A percentile compares a stretch with the other conserved stretches of the same genome.
Conservation (phyloP, 2,329 filamentous ascomycete genomes). For the Mariannaea sp. region DNA sequence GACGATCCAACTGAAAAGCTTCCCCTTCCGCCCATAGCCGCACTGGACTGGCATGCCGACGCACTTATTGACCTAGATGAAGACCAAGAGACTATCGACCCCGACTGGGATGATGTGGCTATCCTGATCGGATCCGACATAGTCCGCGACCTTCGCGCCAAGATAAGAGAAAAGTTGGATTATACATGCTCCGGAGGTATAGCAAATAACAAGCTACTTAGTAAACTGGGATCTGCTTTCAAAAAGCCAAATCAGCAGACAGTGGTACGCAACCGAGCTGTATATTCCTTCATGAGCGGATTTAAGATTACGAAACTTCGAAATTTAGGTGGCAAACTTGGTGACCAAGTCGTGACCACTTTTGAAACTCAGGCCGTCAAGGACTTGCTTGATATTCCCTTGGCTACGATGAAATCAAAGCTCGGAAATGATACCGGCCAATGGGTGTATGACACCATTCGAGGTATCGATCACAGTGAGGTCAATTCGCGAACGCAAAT, state of each 20-base stretch:
- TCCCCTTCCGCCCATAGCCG: constrained; percentile 70
- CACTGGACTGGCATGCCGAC: constrained; percentile 82
- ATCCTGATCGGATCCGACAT: constrained; percentile 89
- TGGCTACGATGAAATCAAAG: constrained; percentile 77
- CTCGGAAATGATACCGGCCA: constrained; percentile 82
- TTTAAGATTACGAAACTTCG: constrained; percentile 96
- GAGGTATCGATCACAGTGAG: constrained; percentile 85
- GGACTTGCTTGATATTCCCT: constrained; percentile 72
- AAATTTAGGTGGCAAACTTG: constrained; percentile 93
- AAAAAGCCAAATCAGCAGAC: constrained; percentile 96
- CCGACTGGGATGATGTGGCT: constrained; percentile 95
- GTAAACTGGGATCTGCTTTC: constrained; percentile 88
- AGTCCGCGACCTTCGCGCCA: constrained; percentile 72
- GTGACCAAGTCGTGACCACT: constrained; percentile 78
- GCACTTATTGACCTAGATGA: constrained; percentile 79
- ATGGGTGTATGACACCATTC: constrained; percentile 84
- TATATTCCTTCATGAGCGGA: constrained; percentile 75
- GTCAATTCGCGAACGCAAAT: constrained; percentile 91
- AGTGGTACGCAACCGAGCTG: constrained; percentile 84
- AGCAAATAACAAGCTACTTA: constrained; percentile 90
- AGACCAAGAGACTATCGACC: constrained; percentile 76
- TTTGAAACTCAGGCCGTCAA: constrained; percentile 82
- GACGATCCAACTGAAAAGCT: constrained; percentile 73
- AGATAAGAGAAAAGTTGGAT: constrained; percentile 70
- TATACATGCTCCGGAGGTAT: constrained; percentile 95